These are phyloP conservation scores for Quercus rubra DNA, from an alignment of 306 rosid genomes.

Conservation along the genomic window DNA sequence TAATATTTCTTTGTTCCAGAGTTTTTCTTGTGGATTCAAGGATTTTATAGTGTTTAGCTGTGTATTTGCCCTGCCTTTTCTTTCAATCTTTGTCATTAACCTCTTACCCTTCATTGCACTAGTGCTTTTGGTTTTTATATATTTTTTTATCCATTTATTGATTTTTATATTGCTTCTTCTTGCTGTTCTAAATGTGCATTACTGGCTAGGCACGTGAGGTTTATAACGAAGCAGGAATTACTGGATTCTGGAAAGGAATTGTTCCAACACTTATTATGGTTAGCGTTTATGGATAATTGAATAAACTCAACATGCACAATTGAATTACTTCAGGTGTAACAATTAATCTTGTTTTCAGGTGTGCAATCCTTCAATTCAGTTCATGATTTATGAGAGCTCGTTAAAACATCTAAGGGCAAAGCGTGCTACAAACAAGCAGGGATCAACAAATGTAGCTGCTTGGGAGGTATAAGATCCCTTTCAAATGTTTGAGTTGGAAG, in stretches of 20 bases:
- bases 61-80: no score
- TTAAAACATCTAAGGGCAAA: constrained; percentile 56
- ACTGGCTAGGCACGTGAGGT: constrained; percentile 57
- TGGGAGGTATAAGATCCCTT: constrained; percentile 50
- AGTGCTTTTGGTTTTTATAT: neutral
- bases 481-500: neutral
- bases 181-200: constrained; percentile 16
- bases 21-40: no score
- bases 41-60: no score
- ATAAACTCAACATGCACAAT: constrained; percentile 5
- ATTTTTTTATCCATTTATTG: neutral
- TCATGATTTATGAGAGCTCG: constrained; percentile 74
- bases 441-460: constrained; percentile 45
- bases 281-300: constrained; percentile 20
- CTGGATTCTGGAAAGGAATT: constrained; percentile 90
- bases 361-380: constrained; percentile 86
- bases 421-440: constrained; percentile 47
- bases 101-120: neutral
- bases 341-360: constrained; percentile 43
- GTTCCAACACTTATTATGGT: constrained; percentile 84
- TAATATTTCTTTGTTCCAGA: no score
- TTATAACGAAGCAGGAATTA: constrained; percentile 56
- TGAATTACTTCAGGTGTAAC: neutral
- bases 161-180: neutral
- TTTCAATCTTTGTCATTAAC: no score